A percentile compares a stretch with the other conserved stretches of the same genome.
Evolutionary conservation across 352 stramenopile genomes (phyloP).

Genomic region (Saprolegnia parasitica): DNA sequence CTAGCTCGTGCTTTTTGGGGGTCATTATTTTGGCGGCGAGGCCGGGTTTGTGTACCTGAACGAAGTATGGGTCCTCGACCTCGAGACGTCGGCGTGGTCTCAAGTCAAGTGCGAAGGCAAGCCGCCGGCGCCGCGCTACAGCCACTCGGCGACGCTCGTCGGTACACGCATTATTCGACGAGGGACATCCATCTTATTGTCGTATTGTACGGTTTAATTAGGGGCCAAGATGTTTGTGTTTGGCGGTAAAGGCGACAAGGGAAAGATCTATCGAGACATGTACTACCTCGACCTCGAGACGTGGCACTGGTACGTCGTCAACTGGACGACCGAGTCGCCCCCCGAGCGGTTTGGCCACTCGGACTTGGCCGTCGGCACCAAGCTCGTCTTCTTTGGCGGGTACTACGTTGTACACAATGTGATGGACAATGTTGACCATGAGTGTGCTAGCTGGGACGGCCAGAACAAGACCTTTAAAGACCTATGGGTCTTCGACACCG

Average conservation of each 20-base stretch:
- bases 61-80: conserved; percentile 84
- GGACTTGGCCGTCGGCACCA: conserved; percentile 51
- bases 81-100: conserved; percentile 68
- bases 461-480: conserved; percentile 63
- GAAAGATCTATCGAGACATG: conserved; percentile 74
- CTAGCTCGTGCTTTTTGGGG: conserved; percentile 86
- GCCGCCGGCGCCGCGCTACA: conserved; percentile 71
- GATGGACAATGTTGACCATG: background rate
- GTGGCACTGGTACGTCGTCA: conserved; percentile 81
- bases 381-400: conserved; percentile 85
- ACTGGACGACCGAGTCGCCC: conserved; percentile 80
- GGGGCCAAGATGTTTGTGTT: conserved; percentile 70
- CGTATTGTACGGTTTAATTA: conserved; percentile 22
- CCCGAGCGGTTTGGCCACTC: conserved; percentile 67
- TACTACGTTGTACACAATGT: conserved; percentile 33
- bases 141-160: conserved; percentile 79
- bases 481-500: conserved; percentile 66
- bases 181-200: background rate
- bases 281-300: conserved; percentile 81
- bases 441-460: conserved; percentile 51
- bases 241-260: conserved; percentile 49
- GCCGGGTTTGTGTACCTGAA: conserved; percentile 87
- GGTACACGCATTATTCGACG: conserved; percentile 22
- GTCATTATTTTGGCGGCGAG: conserved; percentile 82
- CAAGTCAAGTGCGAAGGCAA: conserved; percentile 45